Base-by-base conservation (phyloP, 495 filamentous ascomycete species). In the Xylaria intraflava region DNA sequence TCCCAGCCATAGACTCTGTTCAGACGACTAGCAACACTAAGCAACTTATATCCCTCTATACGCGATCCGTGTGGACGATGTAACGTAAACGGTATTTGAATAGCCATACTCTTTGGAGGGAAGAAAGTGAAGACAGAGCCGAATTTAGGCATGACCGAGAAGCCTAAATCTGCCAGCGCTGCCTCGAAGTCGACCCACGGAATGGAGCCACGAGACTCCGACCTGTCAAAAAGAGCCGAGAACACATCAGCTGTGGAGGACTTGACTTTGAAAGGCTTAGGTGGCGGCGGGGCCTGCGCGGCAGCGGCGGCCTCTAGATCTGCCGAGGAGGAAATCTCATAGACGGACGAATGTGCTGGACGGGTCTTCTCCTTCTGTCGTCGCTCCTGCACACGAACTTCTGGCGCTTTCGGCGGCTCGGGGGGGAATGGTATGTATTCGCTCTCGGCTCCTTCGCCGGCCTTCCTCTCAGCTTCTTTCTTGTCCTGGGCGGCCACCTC, bases 281-380 rank as follows among this genome's bases (percentile, higher is more conserved):
- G 22, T 14, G 22, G 27, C 10, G 46, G 19, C 2, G 41, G 22
- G 30, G 47, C 44, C 29, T 23, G 6, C 14, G 43, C 12, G n/a
- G 44, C 35, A 8, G 23, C 22, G 14, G 50, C 4, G 11, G 35
- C 51, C 11, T 24, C 53, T 31, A 11, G 35, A n/a, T 58, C 38
- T 6, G 40, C 3, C 1, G 38, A 5, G 12, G 16, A 2, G 8
- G 16, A 23, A 20, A 68, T 65, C 16, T 68, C 61, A 42, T 65
- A 69, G 2, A 51, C 46, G 2, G 60, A 63, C 11, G 67, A 63
- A n/a, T 62, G 49, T 19, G 58, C 45, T 0, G 65, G 64, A 3
- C 71, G 65, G 3, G 66, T 72, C 51, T 72, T 74, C 43, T 68
- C 58, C 44, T 71, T 72, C 31, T 67, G 42, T 33, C 57, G 58